These are phyloP conservation scores for Amphirosellinia nigrospora DNA, from an alignment of 495 filamentous ascomycete species.

Conservation along the genomic window DNA sequence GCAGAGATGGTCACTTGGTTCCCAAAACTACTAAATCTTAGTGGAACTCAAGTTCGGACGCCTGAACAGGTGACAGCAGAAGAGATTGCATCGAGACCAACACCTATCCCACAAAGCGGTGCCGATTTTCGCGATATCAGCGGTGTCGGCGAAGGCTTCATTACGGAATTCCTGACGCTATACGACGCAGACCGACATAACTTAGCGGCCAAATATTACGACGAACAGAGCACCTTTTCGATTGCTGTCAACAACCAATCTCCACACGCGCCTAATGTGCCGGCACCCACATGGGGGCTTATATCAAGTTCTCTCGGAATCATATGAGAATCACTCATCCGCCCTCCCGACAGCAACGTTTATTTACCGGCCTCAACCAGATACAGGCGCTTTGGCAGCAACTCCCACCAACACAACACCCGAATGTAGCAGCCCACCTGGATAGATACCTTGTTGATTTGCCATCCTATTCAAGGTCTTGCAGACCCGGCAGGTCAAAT, in stretches of 20 bases:
- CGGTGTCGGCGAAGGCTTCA: conserved; percentile 74
- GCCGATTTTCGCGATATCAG: conserved; percentile 78
- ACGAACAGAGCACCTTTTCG: conserved; percentile 78
- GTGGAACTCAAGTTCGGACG: conserved; percentile 72
- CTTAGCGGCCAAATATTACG: conserved; percentile 74
- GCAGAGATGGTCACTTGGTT: conserved; percentile 81
- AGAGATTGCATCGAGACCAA: conserved; percentile 50
- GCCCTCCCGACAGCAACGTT: conserved; percentile 64
- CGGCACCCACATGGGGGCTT: conserved; percentile 68
- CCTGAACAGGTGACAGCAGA: conserved; percentile 66
- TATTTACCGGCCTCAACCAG: conserved; percentile 66
- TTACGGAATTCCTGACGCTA: conserved; percentile 72
- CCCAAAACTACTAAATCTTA: conserved; percentile 74
- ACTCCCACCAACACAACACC: conserved; percentile 78
- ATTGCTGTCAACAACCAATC: conserved; percentile 68
- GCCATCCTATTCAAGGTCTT: conserved; percentile 74
- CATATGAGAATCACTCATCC: conserved; percentile 70
- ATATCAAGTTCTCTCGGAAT: conserved; percentile 83
- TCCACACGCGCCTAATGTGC: conserved; percentile 57
- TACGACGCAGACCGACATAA: conserved; percentile 75
- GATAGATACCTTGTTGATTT: conserved; percentile 80
- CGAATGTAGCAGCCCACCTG: conserved; percentile 64
- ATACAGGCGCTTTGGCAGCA: conserved; percentile 71
- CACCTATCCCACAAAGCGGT: conserved; percentile 70
- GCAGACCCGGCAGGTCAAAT: conserved; percentile 72